A percentile compares a stretch with the other conserved stretches of the same genome.
Conservation (phyloP, 2,329 filamentous ascomycete genomes). For the Pseudogymnoascus sp. region DNA sequence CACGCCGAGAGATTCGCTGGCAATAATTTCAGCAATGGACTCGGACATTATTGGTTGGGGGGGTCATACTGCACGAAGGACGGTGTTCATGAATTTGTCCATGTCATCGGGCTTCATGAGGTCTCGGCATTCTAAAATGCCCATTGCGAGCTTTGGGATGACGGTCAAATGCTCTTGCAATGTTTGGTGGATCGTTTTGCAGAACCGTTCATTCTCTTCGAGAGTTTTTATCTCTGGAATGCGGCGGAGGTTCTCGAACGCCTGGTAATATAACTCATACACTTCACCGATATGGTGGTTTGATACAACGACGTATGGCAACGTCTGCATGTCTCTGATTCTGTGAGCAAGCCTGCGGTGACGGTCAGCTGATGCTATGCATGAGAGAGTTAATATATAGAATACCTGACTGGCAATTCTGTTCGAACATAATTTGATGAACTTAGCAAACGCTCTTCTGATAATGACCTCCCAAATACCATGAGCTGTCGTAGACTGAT, state of each 20-base stretch:
- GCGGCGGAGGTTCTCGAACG: constrained; percentile 86
- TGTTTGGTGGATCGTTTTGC: constrained; percentile 69
- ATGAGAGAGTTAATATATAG: neutral
- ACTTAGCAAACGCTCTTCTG: constrained; percentile 79
- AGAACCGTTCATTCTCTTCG: constrained; percentile 85
- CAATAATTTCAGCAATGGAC: constrained; percentile 4
- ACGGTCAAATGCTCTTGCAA: constrained; percentile 84
- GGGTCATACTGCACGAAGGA: constrained; percentile 69
- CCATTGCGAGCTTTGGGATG: constrained; percentile 90
- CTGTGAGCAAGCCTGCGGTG: constrained; percentile 72
- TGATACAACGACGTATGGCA: constrained; percentile 93
- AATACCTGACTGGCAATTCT: constrained; percentile 75
- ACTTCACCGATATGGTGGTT: constrained; percentile 91
- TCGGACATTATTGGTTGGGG: neutral
- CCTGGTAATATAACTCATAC: constrained; percentile 92
- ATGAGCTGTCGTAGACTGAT: constrained; percentile 95
- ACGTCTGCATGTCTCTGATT: constrained; percentile 91
- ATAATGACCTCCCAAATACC: constrained; percentile 91
- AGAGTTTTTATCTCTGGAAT: constrained; percentile 76
- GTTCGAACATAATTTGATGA: constrained; percentile 97
- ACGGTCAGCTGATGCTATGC: neutral
- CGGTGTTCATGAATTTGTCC: constrained; percentile 91
- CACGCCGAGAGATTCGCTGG: constrained; percentile 84
- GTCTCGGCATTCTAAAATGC: constrained; percentile 81
- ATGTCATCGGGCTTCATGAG: constrained; percentile 74